Evolutionary conservation across 306 rosid genomes (phyloP).

Genomic region (Mimosa pudica): DNA sequence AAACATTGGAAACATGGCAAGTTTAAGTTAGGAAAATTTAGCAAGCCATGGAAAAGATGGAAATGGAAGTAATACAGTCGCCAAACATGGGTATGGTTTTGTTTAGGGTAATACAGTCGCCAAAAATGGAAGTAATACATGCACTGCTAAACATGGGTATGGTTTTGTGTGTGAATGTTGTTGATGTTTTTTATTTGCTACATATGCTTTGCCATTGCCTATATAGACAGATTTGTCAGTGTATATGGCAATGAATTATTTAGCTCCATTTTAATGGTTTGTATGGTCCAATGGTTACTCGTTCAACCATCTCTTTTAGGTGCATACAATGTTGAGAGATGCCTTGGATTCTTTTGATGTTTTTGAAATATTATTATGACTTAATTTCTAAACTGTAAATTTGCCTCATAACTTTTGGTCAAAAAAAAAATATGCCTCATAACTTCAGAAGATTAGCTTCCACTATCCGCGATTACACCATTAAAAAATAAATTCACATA

Average conservation of each 20-base stretch:
- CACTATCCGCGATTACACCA: too few relatives aligned
- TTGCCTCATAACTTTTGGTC: too few relatives aligned
- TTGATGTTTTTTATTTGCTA: conserved; percentile 26
- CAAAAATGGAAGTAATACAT: not conserved
- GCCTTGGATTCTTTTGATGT: not conserved
- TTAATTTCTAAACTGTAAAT: too few relatives aligned
- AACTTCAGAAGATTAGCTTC: too few relatives aligned
- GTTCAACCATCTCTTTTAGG: not conserved
- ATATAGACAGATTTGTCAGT: not conserved
- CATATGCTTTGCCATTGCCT: not conserved
- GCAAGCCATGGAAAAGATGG: conserved; percentile 65
- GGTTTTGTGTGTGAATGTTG: conserved; percentile 24
- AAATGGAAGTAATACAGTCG: too few relatives aligned
- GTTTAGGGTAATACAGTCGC: conserved; percentile 41
- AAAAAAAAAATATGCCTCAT: too few relatives aligned
- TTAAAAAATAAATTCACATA: too few relatives aligned
- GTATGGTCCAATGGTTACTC: not conserved
- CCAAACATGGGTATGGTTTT: too few relatives aligned
- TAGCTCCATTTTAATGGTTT: not conserved
- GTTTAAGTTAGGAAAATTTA: conserved; percentile 65
- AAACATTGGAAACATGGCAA: conserved; percentile 65
- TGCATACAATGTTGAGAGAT: not conserved
- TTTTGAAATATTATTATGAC: too few relatives aligned
- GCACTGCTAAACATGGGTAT: not conserved
- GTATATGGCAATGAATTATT: not conserved